phyloP scores from a whole-genome alignment of 202 grass and related monocot genomes.

The Carex arenaria region DNA sequence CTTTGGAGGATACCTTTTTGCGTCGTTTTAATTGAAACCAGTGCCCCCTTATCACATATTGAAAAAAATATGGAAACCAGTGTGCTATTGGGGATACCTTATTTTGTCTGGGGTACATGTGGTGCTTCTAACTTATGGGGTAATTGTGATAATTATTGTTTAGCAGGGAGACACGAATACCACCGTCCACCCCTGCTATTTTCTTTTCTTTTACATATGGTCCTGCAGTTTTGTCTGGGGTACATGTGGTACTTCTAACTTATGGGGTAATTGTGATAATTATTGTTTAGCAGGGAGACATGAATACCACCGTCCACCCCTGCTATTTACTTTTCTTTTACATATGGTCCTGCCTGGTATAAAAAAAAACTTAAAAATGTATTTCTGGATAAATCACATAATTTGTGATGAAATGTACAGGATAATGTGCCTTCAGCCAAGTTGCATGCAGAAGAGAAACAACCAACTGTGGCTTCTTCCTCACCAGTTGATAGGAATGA shows the following conservation, averaged over 20 bases:
- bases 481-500: background rate
- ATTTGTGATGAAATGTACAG: background rate
- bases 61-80: background rate
- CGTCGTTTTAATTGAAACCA: background rate
- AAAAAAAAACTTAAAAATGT: background rate
- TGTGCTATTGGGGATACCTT: background rate
- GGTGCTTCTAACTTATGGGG: background rate
- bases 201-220: background rate
- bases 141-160: background rate
- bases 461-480: background rate
- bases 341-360: background rate
- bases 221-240: background rate
- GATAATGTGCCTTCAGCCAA: background rate
- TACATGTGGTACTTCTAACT: background rate
- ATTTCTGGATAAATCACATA: background rate
- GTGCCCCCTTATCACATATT: background rate
- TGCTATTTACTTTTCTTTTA: background rate
- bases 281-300: background rate
- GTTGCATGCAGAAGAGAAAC: background rate
- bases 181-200: background rate
- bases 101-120: background rate
- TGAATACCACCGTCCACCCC: background rate
- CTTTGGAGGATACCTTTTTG: background rate
- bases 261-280: background rate
- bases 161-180: background rate